These are phyloP conservation scores for Angomonas desouzai DNA, from an alignment of 208 protist genomes.

Conservation along the genomic window DNA sequence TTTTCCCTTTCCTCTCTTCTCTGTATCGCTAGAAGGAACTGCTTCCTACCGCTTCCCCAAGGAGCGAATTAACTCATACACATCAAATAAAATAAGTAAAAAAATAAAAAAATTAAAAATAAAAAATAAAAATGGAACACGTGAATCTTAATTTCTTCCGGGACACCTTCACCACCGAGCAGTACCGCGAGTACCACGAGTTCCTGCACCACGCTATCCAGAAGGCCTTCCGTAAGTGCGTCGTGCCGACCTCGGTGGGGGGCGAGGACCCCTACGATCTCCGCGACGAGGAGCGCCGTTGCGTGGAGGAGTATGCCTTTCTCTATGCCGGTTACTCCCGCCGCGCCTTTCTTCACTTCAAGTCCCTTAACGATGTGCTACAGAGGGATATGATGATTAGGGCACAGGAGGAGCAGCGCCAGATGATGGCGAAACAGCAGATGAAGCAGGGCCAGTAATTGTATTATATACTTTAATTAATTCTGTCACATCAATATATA, in stretches of 20 bases:
- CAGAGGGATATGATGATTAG: conserved; percentile 52
- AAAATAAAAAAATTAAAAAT: conserved; percentile 14
- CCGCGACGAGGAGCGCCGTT: conserved; percentile 52
- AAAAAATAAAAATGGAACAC: conserved; percentile 9
- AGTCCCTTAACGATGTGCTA: conserved; percentile 67
- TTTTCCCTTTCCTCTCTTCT: conserved; percentile 13
- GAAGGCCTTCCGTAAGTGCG: conserved; percentile 74
- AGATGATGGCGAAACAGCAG: conserved; percentile 5
- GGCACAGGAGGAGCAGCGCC: conserved; percentile 4
- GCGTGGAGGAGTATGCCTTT: conserved; percentile 79
- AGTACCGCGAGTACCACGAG: conserved; percentile 63
- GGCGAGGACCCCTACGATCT: conserved; percentile 45
- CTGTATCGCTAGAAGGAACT: neutral
- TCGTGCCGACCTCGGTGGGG: conserved; percentile 44
- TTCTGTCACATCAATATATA: no score
- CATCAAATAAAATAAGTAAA: neutral
- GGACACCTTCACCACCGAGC: conserved; percentile 71
- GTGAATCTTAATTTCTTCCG: conserved; percentile 10
- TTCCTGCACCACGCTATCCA: conserved; percentile 54
- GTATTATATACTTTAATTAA: no score
- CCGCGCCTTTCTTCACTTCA: conserved; percentile 60
- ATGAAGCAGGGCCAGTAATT: neutral
- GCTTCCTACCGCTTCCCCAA: conserved; percentile 3
- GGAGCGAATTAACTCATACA: conserved; percentile 1
- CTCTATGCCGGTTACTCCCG: conserved; percentile 68